phyloP scores from a whole-genome alignment of 805 yeast species.

The Zygotorulaspora chibaensis region DNA sequence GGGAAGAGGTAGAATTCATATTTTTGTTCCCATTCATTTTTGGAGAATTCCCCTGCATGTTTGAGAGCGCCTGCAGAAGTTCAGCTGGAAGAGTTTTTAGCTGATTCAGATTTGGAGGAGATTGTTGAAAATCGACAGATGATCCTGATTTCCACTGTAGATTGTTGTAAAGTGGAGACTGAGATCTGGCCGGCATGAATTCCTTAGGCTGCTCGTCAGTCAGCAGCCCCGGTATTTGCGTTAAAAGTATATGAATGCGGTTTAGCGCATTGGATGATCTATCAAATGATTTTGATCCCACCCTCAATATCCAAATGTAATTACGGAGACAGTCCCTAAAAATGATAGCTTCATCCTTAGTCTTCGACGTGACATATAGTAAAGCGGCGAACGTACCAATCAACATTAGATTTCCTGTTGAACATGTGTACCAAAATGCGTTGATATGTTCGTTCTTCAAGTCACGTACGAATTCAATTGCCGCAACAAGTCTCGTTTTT shows the following conservation, averaged over 20 bases:
- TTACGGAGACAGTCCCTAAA: slow-evolving; percentile 68
- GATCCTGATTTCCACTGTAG: slow-evolving; percentile 13
- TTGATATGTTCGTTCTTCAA: slow-evolving; percentile 79
- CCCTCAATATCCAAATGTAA: slow-evolving; percentile 71
- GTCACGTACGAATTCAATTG: slow-evolving; percentile 71
- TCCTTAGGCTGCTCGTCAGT: slow-evolving; percentile 27
- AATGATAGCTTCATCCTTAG: slow-evolving; percentile 57
- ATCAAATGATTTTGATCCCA: slow-evolving; percentile 70
- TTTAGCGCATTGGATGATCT: slow-evolving; percentile 73
- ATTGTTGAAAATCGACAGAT: slow-evolving; percentile 8
- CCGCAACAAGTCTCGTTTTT: slow-evolving; percentile 71
- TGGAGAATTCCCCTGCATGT: slow-evolving; percentile 19
- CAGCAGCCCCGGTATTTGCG: slow-evolving; percentile 67
- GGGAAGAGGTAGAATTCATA: slow-evolving; percentile 9
- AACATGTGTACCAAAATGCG: slow-evolving; percentile 85
- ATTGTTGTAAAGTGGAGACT: slow-evolving; percentile 19
- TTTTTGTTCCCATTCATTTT: slow-evolving; percentile 1
- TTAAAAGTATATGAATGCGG: slow-evolving; percentile 65
- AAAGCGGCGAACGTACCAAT: slow-evolving; percentile 88
- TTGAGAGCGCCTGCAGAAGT: slow-evolving; percentile 17
- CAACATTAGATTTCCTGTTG: slow-evolving; percentile 71
- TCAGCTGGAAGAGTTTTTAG: slow-evolving; percentile 21
- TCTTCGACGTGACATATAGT: slow-evolving; percentile 60
- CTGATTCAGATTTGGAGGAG: slow-evolving; percentile 16
- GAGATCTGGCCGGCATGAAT: slow-evolving; percentile 21